A percentile compares a stretch with the other conserved stretches of the same genome.
Evolutionary conservation across 768 basidiomycete genomes (phyloP).

Genomic region (Sutorius australiensis): DNA sequence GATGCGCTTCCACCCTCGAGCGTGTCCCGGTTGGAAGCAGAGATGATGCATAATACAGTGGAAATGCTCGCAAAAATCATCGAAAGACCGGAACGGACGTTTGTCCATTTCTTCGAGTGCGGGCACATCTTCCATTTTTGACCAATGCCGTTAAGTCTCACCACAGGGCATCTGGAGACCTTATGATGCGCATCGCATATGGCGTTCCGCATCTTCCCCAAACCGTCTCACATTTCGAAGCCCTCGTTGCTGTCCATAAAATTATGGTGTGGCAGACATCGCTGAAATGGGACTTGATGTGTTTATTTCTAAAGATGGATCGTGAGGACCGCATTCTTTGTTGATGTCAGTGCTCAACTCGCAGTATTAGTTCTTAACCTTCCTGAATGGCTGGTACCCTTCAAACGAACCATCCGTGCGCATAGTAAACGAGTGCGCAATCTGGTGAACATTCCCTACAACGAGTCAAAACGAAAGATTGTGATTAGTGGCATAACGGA

Average conservation of each 20-base stretch:
- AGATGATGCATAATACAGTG: slow-evolving; percentile 3
- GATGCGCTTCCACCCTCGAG: slow-evolving; percentile 1
- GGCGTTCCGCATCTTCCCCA: slow-evolving; percentile 2
- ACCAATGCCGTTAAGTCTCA: neutral
- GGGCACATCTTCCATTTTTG: neutral
- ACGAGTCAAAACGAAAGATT: slow-evolving; percentile 1
- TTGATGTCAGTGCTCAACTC: neutral
- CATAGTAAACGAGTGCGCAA: neutral
- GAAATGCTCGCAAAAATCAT: slow-evolving; percentile 6
- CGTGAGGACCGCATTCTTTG: neutral
- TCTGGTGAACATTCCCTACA: slow-evolving; percentile 4
- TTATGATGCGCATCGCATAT: slow-evolving; percentile 5
- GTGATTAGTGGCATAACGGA: neutral
- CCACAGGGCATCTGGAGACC: slow-evolving; percentile 2
- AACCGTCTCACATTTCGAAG: neutral
- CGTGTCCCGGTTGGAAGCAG: neutral
- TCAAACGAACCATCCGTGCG: slow-evolving; percentile 1
- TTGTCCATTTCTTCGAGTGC: slow-evolving; percentile 3
- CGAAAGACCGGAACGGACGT: neutral
- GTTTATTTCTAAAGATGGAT: slow-evolving; percentile 1
- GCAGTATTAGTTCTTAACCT: neutral
- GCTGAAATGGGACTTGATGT: slow-evolving; percentile 5
- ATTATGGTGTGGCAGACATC: slow-evolving; percentile 4
- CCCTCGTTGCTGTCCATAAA: neutral
- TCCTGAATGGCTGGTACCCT: slow-evolving; percentile 1